Base-by-base conservation (phyloP, 306 rosid species). In the Medicago ruthenica region DNA sequence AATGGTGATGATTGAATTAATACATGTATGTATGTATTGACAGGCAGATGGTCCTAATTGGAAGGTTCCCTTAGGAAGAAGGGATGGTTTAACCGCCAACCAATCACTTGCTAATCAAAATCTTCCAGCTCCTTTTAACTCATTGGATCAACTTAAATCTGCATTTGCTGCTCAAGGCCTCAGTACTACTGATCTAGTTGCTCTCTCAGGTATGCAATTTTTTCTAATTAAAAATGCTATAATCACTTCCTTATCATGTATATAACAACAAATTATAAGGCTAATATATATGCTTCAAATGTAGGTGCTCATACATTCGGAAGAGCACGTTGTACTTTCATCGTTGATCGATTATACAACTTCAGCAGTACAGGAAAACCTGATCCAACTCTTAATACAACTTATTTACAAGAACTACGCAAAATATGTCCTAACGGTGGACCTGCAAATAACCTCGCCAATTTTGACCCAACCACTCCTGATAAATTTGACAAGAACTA, bases 1-100 rank as follows among this genome's bases (percentile, higher is more conserved):
- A 57, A 9, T 5, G 21, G 15, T 21, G 63, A 60, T 11, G 17
- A 27, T 60, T 11, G 14, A n/a, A 62, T 62, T 58, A 58, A 22
- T 11, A 24, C 4, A 3, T 10, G 17, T 59, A 24, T 9, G 16
- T 57, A 21, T 59, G 17, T 6, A 62, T 79, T 67, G 1, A 41
- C 79, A 86, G 90, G 67, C 83, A 6, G 9, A 36, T 8, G 93
- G 89, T 3, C 85, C 80, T 0, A 15, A 67, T n/a, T 88, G 92
- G 88, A 6, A 22, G 20, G 84, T 82, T 51, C 84, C 61, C 0
- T 16, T 86, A 37, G 90, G 92, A 84, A 78, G 92, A 84, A 82
- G 88, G 36, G 90, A 86, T 37, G 70, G 88, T 74, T 18, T 55
- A 37, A 84, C 83, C 8, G 87, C 92, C 0, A 84, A 84, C 8